Evolutionary conservation across 495 filamentous ascomycete species (phyloP), one percentile per base, ranked within the genome.

Genomic region (Xylaria scruposa): DNA sequence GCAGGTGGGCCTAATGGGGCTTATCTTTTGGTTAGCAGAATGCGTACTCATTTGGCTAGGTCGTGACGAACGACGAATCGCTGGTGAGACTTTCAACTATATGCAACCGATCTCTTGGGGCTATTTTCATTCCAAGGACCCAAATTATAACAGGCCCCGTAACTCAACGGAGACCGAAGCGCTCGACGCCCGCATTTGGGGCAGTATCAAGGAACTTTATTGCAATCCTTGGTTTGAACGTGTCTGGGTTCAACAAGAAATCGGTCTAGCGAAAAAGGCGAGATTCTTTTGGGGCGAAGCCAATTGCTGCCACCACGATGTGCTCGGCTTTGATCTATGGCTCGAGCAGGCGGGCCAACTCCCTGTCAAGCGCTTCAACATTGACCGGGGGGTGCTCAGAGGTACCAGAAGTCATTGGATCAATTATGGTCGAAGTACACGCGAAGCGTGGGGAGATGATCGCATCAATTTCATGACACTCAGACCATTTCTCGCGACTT

Each of bases 361-460:
- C 10, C 2, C 49, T 26, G 49, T 53, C 21, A 26, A 53, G 49
- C 49, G 49, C 21, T 53, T 53, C 21, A 53, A 53, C 21, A 53
- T 53, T 26, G 49, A 53, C 4, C 49, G 49, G 10, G 49, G 49
- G 0, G 49, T 53, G 49, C 49, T 53, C 49, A 53, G 21, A 13
- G 49, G 49, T n/a, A 53, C 49, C 9, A 53, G 49, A 13, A 53
- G 49, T 53, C 49, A 53, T 26, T 53, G 49, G 49, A 53, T 53
- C 49, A 53, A 21, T 9, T 53, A 53, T 9, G 49, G 49, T 26
- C 49, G 49, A 26, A 53, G 49, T n/a, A 53, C 49, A n/a, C 49
- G 49, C 49, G 21, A 53, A 26, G 21, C n/a, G 49, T 53, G 49
- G 49, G 49, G 21, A 53, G 49, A 53, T 21, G 21, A 53, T 21